Conservation (phyloP, 768 basidiomycete genomes). For the Podaxis sp. region DNA sequence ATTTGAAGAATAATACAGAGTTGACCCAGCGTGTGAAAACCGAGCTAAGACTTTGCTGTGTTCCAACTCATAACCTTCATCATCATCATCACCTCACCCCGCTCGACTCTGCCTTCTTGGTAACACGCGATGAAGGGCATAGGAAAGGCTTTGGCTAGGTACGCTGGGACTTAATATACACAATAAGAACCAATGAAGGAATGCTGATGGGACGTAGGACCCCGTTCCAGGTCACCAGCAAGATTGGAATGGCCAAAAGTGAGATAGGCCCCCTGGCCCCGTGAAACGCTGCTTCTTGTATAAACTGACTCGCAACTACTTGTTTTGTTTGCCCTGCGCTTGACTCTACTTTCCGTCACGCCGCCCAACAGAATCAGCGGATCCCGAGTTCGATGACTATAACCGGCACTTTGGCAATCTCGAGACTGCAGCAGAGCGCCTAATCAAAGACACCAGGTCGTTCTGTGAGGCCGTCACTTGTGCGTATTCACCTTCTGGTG, state of each 20-base stretch:
- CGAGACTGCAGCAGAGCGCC: conserved; percentile 82
- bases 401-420: conserved; percentile 72
- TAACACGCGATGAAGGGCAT: conserved; percentile 73
- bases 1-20: background rate
- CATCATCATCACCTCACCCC: background rate
- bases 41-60: background rate
- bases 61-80: conserved; percentile 8
- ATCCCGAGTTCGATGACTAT: conserved; percentile 90
- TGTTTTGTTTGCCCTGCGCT: background rate
- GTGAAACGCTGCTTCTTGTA: background rate
- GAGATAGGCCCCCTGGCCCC: conserved; percentile 24
- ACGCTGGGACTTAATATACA: conserved; percentile 18
- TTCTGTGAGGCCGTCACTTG: conserved; percentile 83
- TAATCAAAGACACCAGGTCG: conserved; percentile 87
- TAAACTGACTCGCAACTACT: background rate
- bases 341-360: background rate
- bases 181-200: background rate
- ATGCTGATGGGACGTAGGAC: conserved; percentile 51
- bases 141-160: conserved; percentile 77
- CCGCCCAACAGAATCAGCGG: conserved; percentile 59
- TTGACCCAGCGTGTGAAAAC: conserved; percentile 18
- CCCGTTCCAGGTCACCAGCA: conserved; percentile 84
- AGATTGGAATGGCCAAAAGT: conserved; percentile 95
- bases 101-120: background rate
- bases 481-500: conserved; percentile 31